A percentile compares a stretch with the other conserved stretches of the same genome.
These are phyloP conservation scores for Anthracocystis setariae DNA, from an alignment of 1,284 basidiomycete genomes.

Conservation along the genomic window DNA sequence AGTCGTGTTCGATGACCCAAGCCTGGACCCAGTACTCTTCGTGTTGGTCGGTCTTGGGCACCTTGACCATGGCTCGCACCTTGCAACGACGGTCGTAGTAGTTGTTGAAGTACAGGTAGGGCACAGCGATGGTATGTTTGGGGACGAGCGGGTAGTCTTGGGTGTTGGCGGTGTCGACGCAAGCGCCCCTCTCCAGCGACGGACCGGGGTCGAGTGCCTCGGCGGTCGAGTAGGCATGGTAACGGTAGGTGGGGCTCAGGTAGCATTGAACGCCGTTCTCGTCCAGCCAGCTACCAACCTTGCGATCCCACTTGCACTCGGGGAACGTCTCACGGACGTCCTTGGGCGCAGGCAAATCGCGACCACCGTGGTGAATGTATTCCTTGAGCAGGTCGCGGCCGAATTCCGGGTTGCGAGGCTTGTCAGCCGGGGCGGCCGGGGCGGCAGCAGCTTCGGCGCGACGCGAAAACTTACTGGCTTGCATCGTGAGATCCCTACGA, in stretches of 20 bases:
- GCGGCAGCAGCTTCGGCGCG: slow-evolving; percentile 6
- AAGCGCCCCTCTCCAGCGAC: slow-evolving; percentile 11
- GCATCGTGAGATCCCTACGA: slow-evolving; percentile 16
- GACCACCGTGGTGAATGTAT: slow-evolving; percentile 13
- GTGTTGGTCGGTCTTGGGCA: slow-evolving; percentile 35
- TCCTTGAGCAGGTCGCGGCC: slow-evolving; percentile 11
- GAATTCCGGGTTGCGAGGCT: slow-evolving; percentile 14
- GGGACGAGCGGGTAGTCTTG: slow-evolving; percentile 17
- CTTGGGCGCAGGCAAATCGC: slow-evolving; percentile 16
- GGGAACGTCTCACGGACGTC: slow-evolving; percentile 15
- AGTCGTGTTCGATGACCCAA: slow-evolving; percentile 32
- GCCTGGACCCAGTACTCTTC: slow-evolving; percentile 28
- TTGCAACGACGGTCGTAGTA: slow-evolving; percentile 43
- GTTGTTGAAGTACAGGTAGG: slow-evolving; percentile 47
- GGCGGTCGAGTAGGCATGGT: slow-evolving; percentile 31
- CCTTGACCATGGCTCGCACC: slow-evolving; percentile 44
- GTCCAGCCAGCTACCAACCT: slow-evolving; percentile 20
- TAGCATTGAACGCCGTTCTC: slow-evolving; percentile 36
- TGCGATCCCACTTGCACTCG: slow-evolving; percentile 29
- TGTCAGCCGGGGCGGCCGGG: neutral
- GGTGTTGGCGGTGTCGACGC: slow-evolving; percentile 20
- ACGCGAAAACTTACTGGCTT: slow-evolving; percentile 22
- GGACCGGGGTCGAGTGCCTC: slow-evolving; percentile 6
- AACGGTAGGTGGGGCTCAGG: slow-evolving; percentile 30
- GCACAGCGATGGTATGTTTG: slow-evolving; percentile 24